Evolutionary conservation across 1,139 yeast genomes (phyloP), one percentile per base, ranked within the genome.

Genomic region (Scheffersomyces stambukii): DNA sequence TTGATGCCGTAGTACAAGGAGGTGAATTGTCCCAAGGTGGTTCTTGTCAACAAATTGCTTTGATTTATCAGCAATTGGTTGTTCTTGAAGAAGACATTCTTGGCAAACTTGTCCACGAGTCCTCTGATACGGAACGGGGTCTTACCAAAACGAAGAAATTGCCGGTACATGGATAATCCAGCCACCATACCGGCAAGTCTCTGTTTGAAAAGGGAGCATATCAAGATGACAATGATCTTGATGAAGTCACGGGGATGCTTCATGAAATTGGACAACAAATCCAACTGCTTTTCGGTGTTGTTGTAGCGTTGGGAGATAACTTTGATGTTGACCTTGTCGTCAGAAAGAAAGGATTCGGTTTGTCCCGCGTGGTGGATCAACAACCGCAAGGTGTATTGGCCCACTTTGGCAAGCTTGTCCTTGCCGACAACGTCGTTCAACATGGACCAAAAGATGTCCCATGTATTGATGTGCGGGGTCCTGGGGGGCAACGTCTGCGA

Each of bases 141-240:
- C 31, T 78, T 76, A 24, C 91, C 91, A 40, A 81, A 80, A 43
- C 93, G 64, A 37, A 81, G 57, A 36, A 78, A 67, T 46, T 80
- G 88, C 51, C 93, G 66, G 50, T 77, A 82, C 19, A 71, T 60
- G 5, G 78, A 67, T 26, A 81, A 54, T 16, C 76, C 77, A 12
- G 53, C 53, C 8, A 75, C 70, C 35, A 77, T 51, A 3, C 73
- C 77, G 3, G 42, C 37, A 22, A 50, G 40, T 27, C 49, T 38
- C 43, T 56, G 38, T 54, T 66, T 43, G 54, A 66, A 50, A 23
- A 54, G 35, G 26, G 60, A 47, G 42, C 58, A 46, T 23, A 48
- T 29, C 32, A 64, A 37, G 24, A 64, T 57, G 28, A 54, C 41
- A 5, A 71, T 44, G 3, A 68, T 50, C 27, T 57, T 49, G 13